phyloP scores from a whole-genome alignment of 1,284 basidiomycete genomes.

The Omphalotus olearius region DNA sequence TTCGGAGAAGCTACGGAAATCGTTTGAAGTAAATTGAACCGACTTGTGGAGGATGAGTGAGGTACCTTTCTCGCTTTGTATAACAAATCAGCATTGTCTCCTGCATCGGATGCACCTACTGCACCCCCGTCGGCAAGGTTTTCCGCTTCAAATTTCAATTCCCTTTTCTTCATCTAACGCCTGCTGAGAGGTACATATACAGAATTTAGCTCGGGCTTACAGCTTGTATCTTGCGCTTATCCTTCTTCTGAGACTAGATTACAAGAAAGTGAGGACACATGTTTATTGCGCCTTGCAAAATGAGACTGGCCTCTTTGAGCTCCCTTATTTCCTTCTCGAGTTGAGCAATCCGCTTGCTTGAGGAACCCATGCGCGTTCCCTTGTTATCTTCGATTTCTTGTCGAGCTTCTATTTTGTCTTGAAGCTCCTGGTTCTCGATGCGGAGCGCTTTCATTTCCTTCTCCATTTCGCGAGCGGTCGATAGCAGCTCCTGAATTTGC shows the following conservation, averaged over 20 bases:
- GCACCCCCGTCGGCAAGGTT: constrained; percentile 20
- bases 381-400: constrained; percentile 2
- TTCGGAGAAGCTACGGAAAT: constrained; percentile 35
- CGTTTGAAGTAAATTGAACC: background rate
- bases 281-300: background rate
- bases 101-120: constrained; percentile 7
- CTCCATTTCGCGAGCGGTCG: constrained; percentile 1
- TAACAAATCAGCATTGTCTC: constrained; percentile 28
- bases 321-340: constrained; percentile 17
- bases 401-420: constrained; percentile 10
- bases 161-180: constrained; percentile 31
- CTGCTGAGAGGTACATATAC: background rate
- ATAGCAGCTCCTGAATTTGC: too few species aligned
- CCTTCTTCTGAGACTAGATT: constrained; percentile 1
- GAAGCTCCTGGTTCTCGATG: constrained; percentile 12
- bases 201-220: background rate
- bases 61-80: constrained; percentile 39
- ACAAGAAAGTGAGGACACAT: background rate
- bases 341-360: constrained; percentile 6
- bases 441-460: constrained; percentile 6
- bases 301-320: constrained; percentile 16
- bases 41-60: background rate
- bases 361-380: constrained; percentile 1
- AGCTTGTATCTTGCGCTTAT: constrained; percentile 1
- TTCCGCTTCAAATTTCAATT: constrained; percentile 33